A percentile compares a stretch with the other conserved stretches of the same genome.
Conservation (phyloP, 371 early-diverging fungal species). For the Syncephalis fuscata region DNA sequence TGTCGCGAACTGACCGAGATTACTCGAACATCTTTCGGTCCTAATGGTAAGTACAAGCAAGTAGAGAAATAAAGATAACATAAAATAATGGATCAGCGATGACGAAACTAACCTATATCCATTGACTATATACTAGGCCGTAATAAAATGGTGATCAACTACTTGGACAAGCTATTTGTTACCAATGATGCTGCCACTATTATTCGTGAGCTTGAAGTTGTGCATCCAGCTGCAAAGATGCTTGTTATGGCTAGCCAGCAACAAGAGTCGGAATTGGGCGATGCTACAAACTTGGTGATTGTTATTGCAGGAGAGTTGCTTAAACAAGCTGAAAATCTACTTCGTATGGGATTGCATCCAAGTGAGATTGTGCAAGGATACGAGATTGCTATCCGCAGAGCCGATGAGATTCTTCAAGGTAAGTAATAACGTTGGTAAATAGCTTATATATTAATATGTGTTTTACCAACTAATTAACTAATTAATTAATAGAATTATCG, state of each 20-base stretch:
- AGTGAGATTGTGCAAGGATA: slow-evolving; percentile 90
- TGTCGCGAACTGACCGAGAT: slow-evolving; percentile 82
- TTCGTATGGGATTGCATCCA: slow-evolving; percentile 89
- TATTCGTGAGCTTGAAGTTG: slow-evolving; percentile 92
- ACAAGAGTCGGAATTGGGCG: slow-evolving; percentile 96
- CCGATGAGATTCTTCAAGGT: slow-evolving; percentile 68
- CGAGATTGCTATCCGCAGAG: slow-evolving; percentile 73
- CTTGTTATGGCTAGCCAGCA: slow-evolving; percentile 94
- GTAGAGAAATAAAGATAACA: too few relatives aligned
- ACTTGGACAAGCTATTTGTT: slow-evolving; percentile 93
- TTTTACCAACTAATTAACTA: not conserved
- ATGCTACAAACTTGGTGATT: slow-evolving; percentile 88
- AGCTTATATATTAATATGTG: not conserved
- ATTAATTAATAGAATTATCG: slow-evolving; percentile 30
- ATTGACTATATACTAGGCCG: slow-evolving; percentile 39
- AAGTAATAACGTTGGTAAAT: slow-evolving; percentile 6
- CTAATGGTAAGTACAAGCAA: slow-evolving; percentile 86
- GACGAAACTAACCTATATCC: not conserved
- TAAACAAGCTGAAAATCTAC: slow-evolving; percentile 80
- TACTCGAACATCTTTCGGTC: slow-evolving; percentile 88
- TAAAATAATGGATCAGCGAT: too few relatives aligned
- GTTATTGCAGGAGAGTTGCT: slow-evolving; percentile 91
- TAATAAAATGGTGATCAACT: slow-evolving; percentile 99
- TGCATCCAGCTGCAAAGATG: slow-evolving; percentile 97
- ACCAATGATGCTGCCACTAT: slow-evolving; percentile 99